phyloP scores from a whole-genome alignment of 176 grass and related monocot genomes.

The Oryza punctata region DNA sequence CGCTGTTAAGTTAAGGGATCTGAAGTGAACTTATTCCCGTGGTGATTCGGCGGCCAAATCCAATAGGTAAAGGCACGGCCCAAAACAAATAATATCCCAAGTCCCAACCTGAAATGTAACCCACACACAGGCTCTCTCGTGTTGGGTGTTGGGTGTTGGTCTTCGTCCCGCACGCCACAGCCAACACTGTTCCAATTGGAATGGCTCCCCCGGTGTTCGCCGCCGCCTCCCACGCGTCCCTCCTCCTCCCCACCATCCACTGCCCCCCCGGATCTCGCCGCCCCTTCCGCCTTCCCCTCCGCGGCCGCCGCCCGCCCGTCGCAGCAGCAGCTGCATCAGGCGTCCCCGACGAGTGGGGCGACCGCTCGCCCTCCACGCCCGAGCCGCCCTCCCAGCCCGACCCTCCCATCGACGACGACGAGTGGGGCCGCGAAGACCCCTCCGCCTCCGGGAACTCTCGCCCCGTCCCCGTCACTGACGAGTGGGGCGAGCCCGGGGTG shows the following conservation, averaged over 20 bases:
- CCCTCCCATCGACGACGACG: slow-evolving; percentile 59
- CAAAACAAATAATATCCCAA: no score
- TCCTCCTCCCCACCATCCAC: slow-evolving; percentile 26
- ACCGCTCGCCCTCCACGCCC: slow-evolving; percentile 43
- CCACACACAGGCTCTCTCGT: no score
- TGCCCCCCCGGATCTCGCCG: slow-evolving; percentile 10
- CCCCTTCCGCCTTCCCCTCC: slow-evolving; percentile 3
- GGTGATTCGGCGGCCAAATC: no score
- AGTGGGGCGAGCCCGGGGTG: slow-evolving; percentile 68
- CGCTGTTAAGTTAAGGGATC: no score
- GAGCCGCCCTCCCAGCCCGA: slow-evolving; percentile 38
- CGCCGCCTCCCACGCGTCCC: slow-evolving; percentile 40
- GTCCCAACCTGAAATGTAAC: no score
- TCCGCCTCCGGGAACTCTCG: slow-evolving; percentile 25
- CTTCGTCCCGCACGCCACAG: no score
- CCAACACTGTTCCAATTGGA: no score
- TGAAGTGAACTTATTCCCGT: no score
- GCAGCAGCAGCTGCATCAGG: not conserved
- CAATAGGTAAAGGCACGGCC: no score
- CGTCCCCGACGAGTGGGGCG: slow-evolving; percentile 68
- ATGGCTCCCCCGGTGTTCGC: slow-evolving; percentile 48
- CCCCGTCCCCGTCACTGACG: slow-evolving; percentile 48
- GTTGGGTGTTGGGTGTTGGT: no score
- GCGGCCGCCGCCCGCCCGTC: not conserved
- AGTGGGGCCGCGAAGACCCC: slow-evolving; percentile 58